phyloP scores from a whole-genome alignment of 23 red algal genomes.

The Gracilaria domingensis region DNA sequence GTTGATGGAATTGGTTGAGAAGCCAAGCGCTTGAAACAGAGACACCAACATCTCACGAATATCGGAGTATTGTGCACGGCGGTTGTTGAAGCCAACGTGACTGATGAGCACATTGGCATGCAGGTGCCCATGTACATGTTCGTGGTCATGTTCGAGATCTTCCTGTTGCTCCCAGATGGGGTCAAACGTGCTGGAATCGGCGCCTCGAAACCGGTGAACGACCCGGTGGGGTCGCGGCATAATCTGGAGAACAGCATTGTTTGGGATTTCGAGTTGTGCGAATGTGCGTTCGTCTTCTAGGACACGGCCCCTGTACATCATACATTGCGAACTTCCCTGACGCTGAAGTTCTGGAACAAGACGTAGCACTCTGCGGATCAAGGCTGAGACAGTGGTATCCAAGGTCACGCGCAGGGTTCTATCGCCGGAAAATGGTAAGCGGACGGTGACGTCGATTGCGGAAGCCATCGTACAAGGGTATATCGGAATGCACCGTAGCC shows the following conservation, averaged over 20 bases:
- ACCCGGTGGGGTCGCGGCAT: slow-evolving; percentile 6
- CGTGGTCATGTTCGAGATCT: slow-evolving; percentile 36
- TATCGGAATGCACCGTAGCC: neutral
- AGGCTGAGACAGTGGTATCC: neutral
- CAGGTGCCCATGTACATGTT: slow-evolving; percentile 28
- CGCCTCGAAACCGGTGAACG: neutral
- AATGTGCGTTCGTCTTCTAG: neutral
- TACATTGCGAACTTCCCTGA: neutral
- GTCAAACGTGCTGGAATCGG: neutral
- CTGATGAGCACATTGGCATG: slow-evolving; percentile 40
- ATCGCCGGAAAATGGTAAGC: slow-evolving; percentile 16
- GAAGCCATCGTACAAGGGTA: neutral
- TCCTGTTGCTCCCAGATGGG: neutral
- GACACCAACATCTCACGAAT: slow-evolving; percentile 19
- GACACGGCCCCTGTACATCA: slow-evolving; percentile 23
- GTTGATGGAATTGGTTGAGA: slow-evolving; percentile 6
- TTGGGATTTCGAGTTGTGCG: neutral
- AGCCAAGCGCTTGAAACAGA: slow-evolving; percentile 34
- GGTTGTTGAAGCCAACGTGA: slow-evolving; percentile 18
- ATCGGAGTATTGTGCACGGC: slow-evolving; percentile 11
- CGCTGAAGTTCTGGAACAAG: neutral
- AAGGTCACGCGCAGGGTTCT: neutral
- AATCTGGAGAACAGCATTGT: slow-evolving; percentile 21
- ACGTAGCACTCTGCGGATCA: neutral
- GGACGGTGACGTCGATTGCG: slow-evolving; percentile 16